These are phyloP conservation scores for Leishmania major DNA, from an alignment of 208 protist genomes.

Conservation along the genomic window DNA sequence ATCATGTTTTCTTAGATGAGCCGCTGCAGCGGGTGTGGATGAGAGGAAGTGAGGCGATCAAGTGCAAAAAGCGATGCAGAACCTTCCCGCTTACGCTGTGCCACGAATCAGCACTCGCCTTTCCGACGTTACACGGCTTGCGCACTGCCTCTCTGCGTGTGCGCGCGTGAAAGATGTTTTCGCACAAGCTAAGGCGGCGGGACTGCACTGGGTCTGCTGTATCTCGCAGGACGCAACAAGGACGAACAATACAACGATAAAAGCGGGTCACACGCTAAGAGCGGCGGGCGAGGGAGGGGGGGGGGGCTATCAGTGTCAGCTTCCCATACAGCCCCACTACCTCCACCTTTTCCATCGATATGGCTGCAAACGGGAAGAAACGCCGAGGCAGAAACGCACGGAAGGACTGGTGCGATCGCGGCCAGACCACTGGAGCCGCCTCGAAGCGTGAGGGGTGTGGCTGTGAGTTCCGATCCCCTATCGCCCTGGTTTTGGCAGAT, in stretches of 20 bases:
- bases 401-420: not conserved
- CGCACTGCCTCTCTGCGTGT: not conserved
- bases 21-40: not conserved
- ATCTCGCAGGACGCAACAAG: not conserved
- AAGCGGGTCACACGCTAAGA: not conserved
- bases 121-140: not conserved
- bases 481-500: not conserved
- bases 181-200: not conserved
- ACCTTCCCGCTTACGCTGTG: not conserved
- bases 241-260: not conserved
- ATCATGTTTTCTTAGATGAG: not conserved
- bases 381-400: not conserved
- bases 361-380: not conserved
- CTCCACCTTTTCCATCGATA: not conserved
- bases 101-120: not conserved
- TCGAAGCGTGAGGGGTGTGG: no score
- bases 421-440: not conserved
- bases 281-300: not conserved
- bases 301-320: not conserved
- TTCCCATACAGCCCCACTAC: not conserved
- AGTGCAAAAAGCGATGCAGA: not conserved
- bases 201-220: not conserved
- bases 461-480: not conserved
- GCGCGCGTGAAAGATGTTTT: not conserved
- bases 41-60: not conserved